These are phyloP conservation scores for Taiozyma sp. DNA, from an alignment of 1,139 yeast species.

Conservation along the genomic window DNA sequence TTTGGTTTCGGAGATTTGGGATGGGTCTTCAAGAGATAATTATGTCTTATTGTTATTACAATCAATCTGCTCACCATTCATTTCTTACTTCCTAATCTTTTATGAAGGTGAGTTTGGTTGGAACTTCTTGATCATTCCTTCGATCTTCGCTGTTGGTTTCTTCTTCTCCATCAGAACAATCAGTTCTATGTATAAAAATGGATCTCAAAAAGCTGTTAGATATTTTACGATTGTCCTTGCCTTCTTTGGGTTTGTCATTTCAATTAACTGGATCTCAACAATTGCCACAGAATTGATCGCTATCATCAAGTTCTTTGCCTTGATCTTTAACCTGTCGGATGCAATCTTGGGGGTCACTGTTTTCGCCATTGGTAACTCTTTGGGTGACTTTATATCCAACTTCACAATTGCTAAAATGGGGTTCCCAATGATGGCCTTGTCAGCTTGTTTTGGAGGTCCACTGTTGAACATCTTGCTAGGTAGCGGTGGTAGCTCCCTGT, in stretches of 20 bases:
- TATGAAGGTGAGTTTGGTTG: conserved; percentile 6
- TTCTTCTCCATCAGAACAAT: conserved; percentile 8
- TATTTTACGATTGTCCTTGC: conserved; percentile 28
- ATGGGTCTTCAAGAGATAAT: not conserved
- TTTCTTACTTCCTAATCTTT: conserved; percentile 18
- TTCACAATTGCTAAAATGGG: conserved; percentile 83
- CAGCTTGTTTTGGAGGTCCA: conserved; percentile 96
- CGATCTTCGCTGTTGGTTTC: conserved; percentile 4
- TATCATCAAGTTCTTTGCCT: conserved; percentile 58
- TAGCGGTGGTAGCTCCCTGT: conserved; percentile 60
- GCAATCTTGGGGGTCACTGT: conserved; percentile 81
- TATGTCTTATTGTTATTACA: conserved; percentile 16
- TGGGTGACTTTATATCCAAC: conserved; percentile 87
- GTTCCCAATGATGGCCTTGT: conserved; percentile 85
- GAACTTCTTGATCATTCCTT: conserved; percentile 7
- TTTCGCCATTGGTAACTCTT: conserved; percentile 89
- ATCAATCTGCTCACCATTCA: conserved; percentile 18
- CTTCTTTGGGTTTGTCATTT: conserved; percentile 57
- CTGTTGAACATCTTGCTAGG: conserved; percentile 60
- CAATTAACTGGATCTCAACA: conserved; percentile 70
- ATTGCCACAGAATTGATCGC: conserved; percentile 78
- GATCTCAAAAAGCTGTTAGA: conserved; percentile 1
- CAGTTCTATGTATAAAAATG: conserved; percentile 1
- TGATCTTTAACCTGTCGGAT: conserved; percentile 61
- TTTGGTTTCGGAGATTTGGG: conserved; percentile 6